These are phyloP conservation scores for Solanum chiquidenum DNA, from an alignment of 257 asterid genomes.

Conservation along the genomic window DNA sequence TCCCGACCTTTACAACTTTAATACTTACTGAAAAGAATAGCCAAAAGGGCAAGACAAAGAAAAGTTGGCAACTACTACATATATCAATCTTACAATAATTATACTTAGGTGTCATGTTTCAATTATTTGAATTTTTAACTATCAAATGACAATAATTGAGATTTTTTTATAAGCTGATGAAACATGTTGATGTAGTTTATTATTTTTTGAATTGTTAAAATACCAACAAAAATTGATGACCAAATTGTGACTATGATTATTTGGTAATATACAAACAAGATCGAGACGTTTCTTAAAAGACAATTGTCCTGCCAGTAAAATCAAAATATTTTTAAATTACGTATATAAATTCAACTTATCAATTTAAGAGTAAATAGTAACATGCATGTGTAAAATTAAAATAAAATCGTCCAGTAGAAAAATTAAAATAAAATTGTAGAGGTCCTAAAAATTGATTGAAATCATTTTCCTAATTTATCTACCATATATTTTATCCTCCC, in stretches of 20 bases:
- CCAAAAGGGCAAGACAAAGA: not conserved
- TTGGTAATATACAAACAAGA: not conserved
- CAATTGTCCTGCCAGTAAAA: fast-evolving
- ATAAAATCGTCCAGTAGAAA: too few relatives aligned
- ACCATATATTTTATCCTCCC: not conserved
- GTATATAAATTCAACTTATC: too few relatives aligned
- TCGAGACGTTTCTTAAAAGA: not conserved
- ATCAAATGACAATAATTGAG: not conserved
- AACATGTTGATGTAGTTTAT: not conserved
- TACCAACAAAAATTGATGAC: not conserved
- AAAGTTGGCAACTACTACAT: not conserved
- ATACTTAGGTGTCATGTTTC: not conserved
- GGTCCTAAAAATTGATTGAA: not conserved
- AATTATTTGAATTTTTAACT: not conserved
- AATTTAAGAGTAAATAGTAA: too few relatives aligned
- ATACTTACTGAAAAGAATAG: too few relatives aligned
- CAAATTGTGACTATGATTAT: not conserved
- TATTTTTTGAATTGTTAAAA: not conserved
- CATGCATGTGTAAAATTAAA: not conserved
- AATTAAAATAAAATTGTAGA: not conserved
- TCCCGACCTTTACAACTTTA: too few relatives aligned
- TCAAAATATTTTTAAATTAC: too few relatives aligned
- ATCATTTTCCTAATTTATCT: not conserved
- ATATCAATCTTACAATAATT: not conserved
- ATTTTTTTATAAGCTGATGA: not conserved